These are phyloP conservation scores for Ganoderma multipileum DNA, from an alignment of 1,284 basidiomycete species.

Conservation along the genomic window DNA sequence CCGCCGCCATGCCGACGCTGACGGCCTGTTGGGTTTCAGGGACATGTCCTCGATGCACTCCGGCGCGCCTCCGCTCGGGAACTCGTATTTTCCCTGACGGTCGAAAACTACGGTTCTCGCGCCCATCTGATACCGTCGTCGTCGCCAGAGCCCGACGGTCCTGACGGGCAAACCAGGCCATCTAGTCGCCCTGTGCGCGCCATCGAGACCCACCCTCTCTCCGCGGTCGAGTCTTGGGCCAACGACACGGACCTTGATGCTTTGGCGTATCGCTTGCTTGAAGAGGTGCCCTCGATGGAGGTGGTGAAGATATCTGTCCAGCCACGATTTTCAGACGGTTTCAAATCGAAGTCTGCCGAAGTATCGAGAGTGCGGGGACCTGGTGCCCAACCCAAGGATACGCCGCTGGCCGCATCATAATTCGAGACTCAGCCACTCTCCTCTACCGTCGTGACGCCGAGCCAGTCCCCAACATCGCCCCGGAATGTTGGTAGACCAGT, in stretches of 20 bases:
- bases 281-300: slow-evolving; percentile 5
- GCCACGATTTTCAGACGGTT: neutral
- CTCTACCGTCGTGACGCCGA: neutral
- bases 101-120: neutral
- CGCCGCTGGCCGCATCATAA: neutral
- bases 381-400: neutral
- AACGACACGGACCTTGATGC: neutral
- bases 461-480: neutral
- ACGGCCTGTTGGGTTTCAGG: neutral
- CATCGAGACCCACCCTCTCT: neutral
- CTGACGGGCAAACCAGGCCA: neutral
- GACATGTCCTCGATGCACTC: neutral
- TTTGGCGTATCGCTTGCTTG: neutral
- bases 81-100: neutral
- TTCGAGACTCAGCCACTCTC: neutral
- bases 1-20: neutral
- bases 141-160: neutral
- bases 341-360: neutral
- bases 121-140: neutral
- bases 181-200: neutral
- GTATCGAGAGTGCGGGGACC: neutral
- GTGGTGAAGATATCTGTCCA: neutral
- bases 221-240: neutral
- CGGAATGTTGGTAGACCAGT: neutral
- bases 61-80: neutral